Percentiles rank a stretch among this genome's conserved stretches.
phyloP scores from a whole-genome alignment of 2,329 filamentous ascomycete species.

The Thielaviopsis musarum region DNA sequence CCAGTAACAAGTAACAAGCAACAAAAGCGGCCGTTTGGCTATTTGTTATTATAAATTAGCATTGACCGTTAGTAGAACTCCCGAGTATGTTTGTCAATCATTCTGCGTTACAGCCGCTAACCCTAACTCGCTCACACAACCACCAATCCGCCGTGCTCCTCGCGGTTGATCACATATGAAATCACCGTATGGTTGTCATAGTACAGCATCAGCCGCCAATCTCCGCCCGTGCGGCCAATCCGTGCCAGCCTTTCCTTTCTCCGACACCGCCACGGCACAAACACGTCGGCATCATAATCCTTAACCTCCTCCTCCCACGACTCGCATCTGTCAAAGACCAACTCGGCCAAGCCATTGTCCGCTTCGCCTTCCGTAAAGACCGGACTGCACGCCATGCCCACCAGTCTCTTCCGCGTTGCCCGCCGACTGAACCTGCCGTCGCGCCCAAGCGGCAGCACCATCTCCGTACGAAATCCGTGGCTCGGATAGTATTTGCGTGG shows the following conservation, averaged over 20 bases:
- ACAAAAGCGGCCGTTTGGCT: too few relatives aligned
- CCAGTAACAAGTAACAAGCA: too few relatives aligned
- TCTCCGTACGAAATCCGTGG: conserved; percentile 36
- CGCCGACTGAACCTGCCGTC: conserved; percentile 28
- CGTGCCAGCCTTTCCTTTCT: neutral
- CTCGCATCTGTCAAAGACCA: too few relatives aligned
- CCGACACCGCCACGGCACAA: conserved; percentile 1
- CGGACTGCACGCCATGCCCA: conserved; percentile 52
- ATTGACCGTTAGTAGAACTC: too few relatives aligned
- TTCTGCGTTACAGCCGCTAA: neutral
- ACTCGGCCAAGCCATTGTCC: neutral
- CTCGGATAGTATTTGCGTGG: neutral
- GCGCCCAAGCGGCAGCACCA: conserved; percentile 28
- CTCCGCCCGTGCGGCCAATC: conserved; percentile 19
- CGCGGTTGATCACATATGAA: conserved; percentile 46
- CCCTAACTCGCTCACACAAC: neutral
- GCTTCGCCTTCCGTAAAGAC: conserved; percentile 29
- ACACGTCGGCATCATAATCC: neutral
- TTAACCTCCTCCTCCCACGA: neutral
- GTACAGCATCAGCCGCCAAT: conserved; percentile 54
- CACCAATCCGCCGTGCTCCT: conserved; percentile 16
- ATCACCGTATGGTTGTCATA: conserved; percentile 54
- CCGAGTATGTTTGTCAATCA: too few relatives aligned
- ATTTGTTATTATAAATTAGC: too few relatives aligned
- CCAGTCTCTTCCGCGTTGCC: conserved; percentile 33